A percentile compares a stretch with the other conserved stretches of the same genome.
Evolutionary conservation across 306 rosid species (phyloP).

Genomic region (Rosa lucieae): DNA sequence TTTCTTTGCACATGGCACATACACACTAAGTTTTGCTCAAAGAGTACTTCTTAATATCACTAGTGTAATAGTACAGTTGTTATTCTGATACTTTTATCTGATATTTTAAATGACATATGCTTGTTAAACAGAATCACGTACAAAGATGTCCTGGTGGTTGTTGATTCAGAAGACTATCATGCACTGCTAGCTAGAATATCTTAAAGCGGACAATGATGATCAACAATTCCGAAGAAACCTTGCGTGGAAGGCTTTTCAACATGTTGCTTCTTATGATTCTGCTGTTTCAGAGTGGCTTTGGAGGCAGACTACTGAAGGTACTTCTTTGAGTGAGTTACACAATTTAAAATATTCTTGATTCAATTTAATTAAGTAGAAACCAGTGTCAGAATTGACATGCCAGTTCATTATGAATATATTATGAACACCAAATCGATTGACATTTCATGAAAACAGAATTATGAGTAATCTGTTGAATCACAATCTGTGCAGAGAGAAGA

Average conservation of each 20-base stretch:
- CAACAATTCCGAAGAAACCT: constrained; percentile 71
- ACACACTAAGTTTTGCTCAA: neutral
- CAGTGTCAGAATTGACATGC: neutral
- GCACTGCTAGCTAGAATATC: constrained; percentile 67
- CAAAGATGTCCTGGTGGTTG: constrained; percentile 88
- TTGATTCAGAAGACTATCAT: constrained; percentile 85
- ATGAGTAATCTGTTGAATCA: neutral
- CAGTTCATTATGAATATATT: neutral
- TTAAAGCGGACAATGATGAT: constrained; percentile 60
- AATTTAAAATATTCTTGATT: neutral
- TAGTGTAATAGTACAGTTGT: neutral
- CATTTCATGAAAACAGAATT: neutral
- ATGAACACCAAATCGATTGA: neutral
- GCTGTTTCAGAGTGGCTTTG: constrained; percentile 96
- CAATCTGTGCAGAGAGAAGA: constrained; percentile 2
- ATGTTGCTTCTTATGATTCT: constrained; percentile 86
- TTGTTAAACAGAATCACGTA: constrained; percentile 60
- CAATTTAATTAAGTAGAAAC: neutral
- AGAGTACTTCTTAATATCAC: neutral
- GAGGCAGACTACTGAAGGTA: constrained; percentile 83
- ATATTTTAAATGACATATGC: constrained; percentile 15
- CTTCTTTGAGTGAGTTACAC: neutral
- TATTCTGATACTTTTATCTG: constrained; percentile 7
- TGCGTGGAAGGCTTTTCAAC: constrained; percentile 96
- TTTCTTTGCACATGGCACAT: neutral